Evolutionary conservation across 805 yeast species (phyloP).

Genomic region (Schwanniomyces polymorphus): DNA sequence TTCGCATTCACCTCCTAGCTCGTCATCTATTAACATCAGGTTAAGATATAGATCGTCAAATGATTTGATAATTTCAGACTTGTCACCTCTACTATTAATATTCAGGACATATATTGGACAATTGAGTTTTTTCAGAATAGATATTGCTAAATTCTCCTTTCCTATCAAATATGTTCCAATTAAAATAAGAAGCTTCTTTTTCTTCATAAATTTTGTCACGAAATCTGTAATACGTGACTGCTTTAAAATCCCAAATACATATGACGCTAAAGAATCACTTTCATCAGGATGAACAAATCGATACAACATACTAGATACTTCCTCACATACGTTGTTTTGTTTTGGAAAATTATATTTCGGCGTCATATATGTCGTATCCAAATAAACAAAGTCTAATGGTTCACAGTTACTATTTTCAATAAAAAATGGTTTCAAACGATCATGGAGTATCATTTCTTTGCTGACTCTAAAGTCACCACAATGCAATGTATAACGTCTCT

Average conservation of each 20-base stretch:
- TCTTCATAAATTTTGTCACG: constrained; percentile 14
- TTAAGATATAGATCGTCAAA: constrained; percentile 46
- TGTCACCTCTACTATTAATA: constrained; percentile 45
- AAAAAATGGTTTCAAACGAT: constrained; percentile 20
- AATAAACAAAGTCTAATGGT: constrained; percentile 60
- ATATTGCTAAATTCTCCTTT: constrained; percentile 80
- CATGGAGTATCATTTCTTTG: constrained; percentile 46
- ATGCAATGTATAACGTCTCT: constrained; percentile 52
- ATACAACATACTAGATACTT: constrained; percentile 54
- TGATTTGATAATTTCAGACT: constrained; percentile 39
- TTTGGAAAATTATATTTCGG: constrained; percentile 76
- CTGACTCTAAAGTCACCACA: constrained; percentile 93
- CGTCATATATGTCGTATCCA: constrained; percentile 88
- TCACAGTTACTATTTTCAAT: constrained; percentile 2
- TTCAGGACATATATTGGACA: constrained; percentile 57
- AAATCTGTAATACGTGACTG: constrained; percentile 44
- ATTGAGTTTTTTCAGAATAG: constrained; percentile 50
- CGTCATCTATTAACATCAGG: constrained; percentile 25
- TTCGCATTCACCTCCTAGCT: constrained; percentile 46
- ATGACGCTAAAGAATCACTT: constrained; percentile 17
- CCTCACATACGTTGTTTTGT: constrained; percentile 65
- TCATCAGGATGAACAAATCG: constrained; percentile 33
- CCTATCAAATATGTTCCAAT: constrained; percentile 94
- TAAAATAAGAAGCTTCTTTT: constrained; percentile 51
- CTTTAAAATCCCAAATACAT: constrained; percentile 33